Evolutionary conservation across 129 eudicot species (phyloP).

Genomic region (Lonicera japonica): DNA sequence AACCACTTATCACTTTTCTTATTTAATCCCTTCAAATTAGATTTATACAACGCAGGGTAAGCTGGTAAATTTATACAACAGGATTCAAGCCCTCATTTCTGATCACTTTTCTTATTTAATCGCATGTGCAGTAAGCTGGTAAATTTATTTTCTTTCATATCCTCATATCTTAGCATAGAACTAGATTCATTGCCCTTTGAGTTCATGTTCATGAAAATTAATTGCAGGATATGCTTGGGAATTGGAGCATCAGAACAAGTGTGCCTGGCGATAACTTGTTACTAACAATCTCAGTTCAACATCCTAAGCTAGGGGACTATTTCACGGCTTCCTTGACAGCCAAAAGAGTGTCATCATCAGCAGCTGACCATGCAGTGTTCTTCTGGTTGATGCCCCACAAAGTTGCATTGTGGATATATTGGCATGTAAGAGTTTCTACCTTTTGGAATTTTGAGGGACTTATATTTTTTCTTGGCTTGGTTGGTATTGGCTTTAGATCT

Average conservation of each 20-base stretch:
- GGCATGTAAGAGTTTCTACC: conserved; percentile 60
- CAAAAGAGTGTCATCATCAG: conserved; percentile 41
- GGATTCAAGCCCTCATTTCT: too few relatives aligned
- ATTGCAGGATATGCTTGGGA: conserved; percentile 88
- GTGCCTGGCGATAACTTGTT: conserved; percentile 65
- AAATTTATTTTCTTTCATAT: not conserved
- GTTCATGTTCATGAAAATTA: not conserved
- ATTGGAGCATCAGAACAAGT: conserved; percentile 66
- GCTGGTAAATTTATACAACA: too few relatives aligned
- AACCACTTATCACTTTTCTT: too few relatives aligned
- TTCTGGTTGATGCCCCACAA: conserved; percentile 96
- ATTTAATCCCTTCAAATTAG: too few relatives aligned
- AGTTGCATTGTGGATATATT: conserved; percentile 88
- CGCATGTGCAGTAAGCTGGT: not conserved
- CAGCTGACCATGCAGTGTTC: conserved; percentile 46
- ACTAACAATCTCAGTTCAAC: conserved; percentile 66
- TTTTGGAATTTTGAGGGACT: too few relatives aligned
- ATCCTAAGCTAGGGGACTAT: conserved; percentile 77
- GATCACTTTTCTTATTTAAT: not conserved
- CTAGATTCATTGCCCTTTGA: not conserved
- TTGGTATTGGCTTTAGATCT: too few relatives aligned
- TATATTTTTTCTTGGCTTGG: too few relatives aligned
- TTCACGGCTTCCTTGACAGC: conserved; percentile 81
- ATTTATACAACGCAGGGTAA: too few relatives aligned
- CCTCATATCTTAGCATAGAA: not conserved